A percentile compares a stretch with the other conserved stretches of the same genome.
Conservation (phyloP, 805 yeast species). For the Candida sphagnicola region DNA sequence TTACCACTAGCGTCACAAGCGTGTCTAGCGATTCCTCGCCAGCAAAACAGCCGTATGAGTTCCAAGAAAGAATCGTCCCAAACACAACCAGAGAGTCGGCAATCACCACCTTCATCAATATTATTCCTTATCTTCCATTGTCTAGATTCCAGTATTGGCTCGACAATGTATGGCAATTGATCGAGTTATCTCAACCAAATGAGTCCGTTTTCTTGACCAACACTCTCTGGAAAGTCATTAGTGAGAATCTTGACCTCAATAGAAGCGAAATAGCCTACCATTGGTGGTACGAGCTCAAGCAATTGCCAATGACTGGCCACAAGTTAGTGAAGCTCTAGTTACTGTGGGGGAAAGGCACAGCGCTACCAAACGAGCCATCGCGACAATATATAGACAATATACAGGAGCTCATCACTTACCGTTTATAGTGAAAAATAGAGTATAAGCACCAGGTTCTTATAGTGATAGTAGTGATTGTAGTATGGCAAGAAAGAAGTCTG, state of each 20-base stretch:
- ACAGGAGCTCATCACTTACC: neutral
- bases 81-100: constrained; percentile 48
- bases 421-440: neutral
- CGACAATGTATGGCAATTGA: constrained; percentile 35
- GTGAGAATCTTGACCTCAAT: constrained; percentile 56
- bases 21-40: neutral
- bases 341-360: neutral
- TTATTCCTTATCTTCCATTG: constrained; percentile 51
- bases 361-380: neutral
- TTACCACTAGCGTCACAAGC: neutral
- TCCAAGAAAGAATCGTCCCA: constrained; percentile 23
- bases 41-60: constrained; percentile 13
- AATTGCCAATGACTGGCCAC: constrained; percentile 1
- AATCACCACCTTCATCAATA: constrained; percentile 42
- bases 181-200: constrained; percentile 23
- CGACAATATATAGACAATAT: neutral
- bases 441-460: too few relatives aligned
- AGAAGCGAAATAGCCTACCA: constrained; percentile 50
- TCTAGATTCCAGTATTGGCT: constrained; percentile 44
- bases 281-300: constrained; percentile 57
- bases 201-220: constrained; percentile 39
- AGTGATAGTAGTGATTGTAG: too few relatives aligned
- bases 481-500: constrained; percentile 89
- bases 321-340: constrained; percentile 1
- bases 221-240: constrained; percentile 49